phyloP scores from a whole-genome alignment of 345 rosid species.

The Citrus mangshanensis region DNA sequence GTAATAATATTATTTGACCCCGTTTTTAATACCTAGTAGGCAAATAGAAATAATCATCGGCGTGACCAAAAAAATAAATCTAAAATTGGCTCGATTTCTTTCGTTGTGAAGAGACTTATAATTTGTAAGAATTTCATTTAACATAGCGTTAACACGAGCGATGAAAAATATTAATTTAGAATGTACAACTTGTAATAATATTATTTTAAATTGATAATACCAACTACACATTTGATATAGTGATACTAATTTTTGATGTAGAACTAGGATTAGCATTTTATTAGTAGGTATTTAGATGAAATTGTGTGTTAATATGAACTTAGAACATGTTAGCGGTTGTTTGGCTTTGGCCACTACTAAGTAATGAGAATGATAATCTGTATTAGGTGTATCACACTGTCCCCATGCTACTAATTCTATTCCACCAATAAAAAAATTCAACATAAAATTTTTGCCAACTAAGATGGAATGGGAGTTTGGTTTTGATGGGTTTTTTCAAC shows the following conservation, averaged over 20 bases:
- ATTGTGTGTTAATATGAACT: neutral
- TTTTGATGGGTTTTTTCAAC: neutral
- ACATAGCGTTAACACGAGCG: no score
- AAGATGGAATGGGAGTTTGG: neutral
- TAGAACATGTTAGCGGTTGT: neutral
- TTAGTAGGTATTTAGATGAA: neutral
- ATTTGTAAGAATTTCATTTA: no score
- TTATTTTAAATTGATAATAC: no score
- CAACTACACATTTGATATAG: no score
- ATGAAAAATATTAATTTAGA: no score
- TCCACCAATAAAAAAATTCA: neutral
- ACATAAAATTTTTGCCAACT: conserved; percentile 11
- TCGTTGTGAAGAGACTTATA: no score
- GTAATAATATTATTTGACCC: neutral
- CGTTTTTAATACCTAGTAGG: neutral
- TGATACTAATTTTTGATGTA: no score
- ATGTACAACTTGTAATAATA: no score
- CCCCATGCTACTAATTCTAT: neutral
- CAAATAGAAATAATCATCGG: neutral
- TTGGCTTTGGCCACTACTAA: neutral
- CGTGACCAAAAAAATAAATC: neutral
- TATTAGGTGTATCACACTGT: conserved; percentile 20
- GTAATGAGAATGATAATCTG: neutral
- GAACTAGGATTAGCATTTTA: neutral
- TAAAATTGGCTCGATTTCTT: no score